A percentile compares a stretch with the other conserved stretches of the same genome.
phyloP scores from a whole-genome alignment of 164 flowering plant species.

The Dillenia suffruticosa region DNA sequence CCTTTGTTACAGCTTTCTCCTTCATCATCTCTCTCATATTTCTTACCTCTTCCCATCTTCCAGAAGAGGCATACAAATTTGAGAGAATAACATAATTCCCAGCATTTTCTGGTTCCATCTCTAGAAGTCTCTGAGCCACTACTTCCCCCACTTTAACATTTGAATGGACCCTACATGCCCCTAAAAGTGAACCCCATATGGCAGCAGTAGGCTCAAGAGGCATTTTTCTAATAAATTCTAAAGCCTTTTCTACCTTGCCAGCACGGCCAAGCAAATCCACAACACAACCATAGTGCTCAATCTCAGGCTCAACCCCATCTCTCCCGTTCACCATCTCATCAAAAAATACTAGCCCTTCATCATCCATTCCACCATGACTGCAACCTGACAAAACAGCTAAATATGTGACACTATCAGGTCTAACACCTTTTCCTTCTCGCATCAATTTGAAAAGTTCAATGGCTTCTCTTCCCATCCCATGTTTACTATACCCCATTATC shows the following conservation, averaged over 20 bases:
- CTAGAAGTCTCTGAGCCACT: slow-evolving; percentile 47
- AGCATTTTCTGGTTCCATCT: slow-evolving; percentile 63
- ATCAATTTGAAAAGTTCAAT: slow-evolving; percentile 46
- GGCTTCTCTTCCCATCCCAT: slow-evolving; percentile 57
- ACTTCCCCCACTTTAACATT: slow-evolving; percentile 45
- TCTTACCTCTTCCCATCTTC: slow-evolving; percentile 68
- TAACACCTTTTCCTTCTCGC: slow-evolving; percentile 43
- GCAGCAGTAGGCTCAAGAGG: slow-evolving; percentile 64
- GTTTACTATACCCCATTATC: slow-evolving; percentile 67
- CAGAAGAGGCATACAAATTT: slow-evolving; percentile 56
- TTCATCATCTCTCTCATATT: slow-evolving; percentile 45
- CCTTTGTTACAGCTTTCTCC: slow-evolving; percentile 47
- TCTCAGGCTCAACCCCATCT: slow-evolving; percentile 34
- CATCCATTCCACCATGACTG: slow-evolving; percentile 69
- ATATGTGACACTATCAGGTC: slow-evolving; percentile 47
- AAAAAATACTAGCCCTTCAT: slow-evolving; percentile 48
- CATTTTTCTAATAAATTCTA: slow-evolving; percentile 44
- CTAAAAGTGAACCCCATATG: slow-evolving; percentile 62
- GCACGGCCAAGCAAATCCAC: slow-evolving; percentile 73
- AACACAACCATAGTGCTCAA: slow-evolving; percentile 70
- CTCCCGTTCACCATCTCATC: slow-evolving; percentile 34
- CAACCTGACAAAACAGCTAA: slow-evolving; percentile 72
- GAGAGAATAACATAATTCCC: slow-evolving; percentile 68
- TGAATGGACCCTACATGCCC: slow-evolving; percentile 59
- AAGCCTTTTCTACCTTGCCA: slow-evolving; percentile 52